Base-by-base conservation (phyloP, 176 grass and related monocot species). In the Carex myosuroides region DNA sequence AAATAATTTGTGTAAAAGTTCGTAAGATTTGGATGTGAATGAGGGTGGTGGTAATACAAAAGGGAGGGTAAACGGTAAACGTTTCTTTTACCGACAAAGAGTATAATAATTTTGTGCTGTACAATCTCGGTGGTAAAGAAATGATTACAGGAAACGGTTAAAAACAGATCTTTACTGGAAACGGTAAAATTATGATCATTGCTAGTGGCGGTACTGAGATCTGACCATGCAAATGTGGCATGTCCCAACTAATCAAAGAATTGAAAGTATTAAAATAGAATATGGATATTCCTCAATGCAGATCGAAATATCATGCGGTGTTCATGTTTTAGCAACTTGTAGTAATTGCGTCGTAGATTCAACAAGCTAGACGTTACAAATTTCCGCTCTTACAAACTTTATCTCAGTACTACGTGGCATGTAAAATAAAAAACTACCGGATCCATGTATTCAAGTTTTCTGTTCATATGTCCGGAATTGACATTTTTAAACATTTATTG, bases 101-200 rank as follows among this genome's bases (percentile, higher is more conserved):
- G 20, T 57, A 22, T 44, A 33, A 81, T 64, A 81, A 81, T 37
- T 33, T 3, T 62, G 53, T 21, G 18, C 56, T 60, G 61, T 64
- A 82, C 62, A 82, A 33, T 82, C 8, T 50, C 20, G 2, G 46
- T 37, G 63, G 80, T 81, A 83, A 83, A 54, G 24, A 81, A 81
- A 64, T 81, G 60, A 64, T 81, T 81, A 81, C 30, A 42, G 59
- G 12, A 81, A 64, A 81, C 79, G 79, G 79, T 46, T 64, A 81
- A 46, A 81, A 79, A 77, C 37, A 62, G 6, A 83, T 68, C 41
- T 65, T 83, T 83, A 83, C 80, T 83, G 61, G 80, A 67, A 68
- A 66, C 80, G 35, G 80, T 83, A 83, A 81, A 81, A 65, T 68
- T 30, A 82, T 82, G 61, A 68, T 83, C 44, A 68, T 30, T 70